A percentile compares a stretch with the other conserved stretches of the same genome.
Conservation (phyloP, 345 rosid genomes). For the Turnera subulata region DNA sequence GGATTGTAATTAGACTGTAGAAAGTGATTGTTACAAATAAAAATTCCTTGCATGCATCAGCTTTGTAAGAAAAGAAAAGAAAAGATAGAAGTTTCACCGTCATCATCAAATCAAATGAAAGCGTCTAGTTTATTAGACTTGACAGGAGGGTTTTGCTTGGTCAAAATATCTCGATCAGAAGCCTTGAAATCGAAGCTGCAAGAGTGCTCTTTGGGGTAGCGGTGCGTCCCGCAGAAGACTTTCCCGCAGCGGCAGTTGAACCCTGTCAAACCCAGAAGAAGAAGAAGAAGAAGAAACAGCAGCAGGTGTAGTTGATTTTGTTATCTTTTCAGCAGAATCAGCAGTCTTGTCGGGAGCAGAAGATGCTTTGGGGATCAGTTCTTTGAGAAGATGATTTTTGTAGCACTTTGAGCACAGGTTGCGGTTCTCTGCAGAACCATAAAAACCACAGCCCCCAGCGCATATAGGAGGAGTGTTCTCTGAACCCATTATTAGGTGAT, state of each 20-base stretch:
- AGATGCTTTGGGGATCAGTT: neutral
- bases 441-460: constrained; percentile 25
- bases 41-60: too few species aligned
- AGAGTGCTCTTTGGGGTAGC: constrained; percentile 32
- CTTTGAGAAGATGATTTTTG: constrained; percentile 16
- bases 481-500: too few species aligned
- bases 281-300: too few species aligned
- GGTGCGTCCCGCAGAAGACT: too few species aligned
- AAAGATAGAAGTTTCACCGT: too few species aligned
- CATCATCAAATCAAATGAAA: too few species aligned
- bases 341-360: neutral
- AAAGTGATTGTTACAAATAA: too few species aligned
- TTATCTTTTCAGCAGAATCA: neutral
- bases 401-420: constrained; percentile 36
- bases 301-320: neutral
- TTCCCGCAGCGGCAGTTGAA: constrained; percentile 31
- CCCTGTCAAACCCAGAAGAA: constrained; percentile 20
- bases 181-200: constrained; percentile 29
- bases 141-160: constrained; percentile 1
- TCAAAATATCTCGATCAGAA: constrained; percentile 15
- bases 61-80: too few species aligned
- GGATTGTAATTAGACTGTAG: too few species aligned
- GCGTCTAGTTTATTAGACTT: too few species aligned
- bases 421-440: constrained; percentile 14
- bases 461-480: constrained; percentile 12